Percentiles rank a stretch among this genome's conserved stretches.
phyloP scores from a whole-genome alignment of 2,329 filamentous ascomycete species.

The Neurospora crassa region DNA sequence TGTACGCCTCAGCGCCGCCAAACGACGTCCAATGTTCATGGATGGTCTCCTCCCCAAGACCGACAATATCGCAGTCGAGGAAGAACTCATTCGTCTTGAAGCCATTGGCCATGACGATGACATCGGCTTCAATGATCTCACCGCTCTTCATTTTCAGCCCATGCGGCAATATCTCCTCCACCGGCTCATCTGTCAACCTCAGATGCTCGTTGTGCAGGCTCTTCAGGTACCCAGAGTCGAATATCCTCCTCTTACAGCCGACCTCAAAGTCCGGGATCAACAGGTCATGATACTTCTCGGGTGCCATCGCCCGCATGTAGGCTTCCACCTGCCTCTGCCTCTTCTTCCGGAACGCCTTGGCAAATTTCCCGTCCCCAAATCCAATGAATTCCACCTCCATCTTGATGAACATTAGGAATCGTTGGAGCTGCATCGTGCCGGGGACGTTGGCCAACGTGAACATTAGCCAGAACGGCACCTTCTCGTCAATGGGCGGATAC shows the following conservation, averaged over 20 bases:
- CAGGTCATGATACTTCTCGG: constrained; percentile 50
- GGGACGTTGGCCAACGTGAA: constrained; percentile 38
- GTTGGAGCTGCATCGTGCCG: constrained; percentile 29
- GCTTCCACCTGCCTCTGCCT: background rate
- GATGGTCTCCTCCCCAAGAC: constrained; percentile 38
- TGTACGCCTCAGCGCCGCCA: constrained; percentile 54
- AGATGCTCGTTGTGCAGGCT: constrained; percentile 40
- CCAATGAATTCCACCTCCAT: constrained; percentile 23
- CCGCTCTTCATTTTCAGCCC: constrained; percentile 28
- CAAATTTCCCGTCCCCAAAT: constrained; percentile 24
- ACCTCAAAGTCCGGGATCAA: constrained; percentile 53
- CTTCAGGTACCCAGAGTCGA: constrained; percentile 45
- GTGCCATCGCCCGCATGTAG: constrained; percentile 26
- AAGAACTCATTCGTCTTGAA: constrained; percentile 48
- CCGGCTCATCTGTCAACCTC: constrained; percentile 35
- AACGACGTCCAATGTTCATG: constrained; percentile 46
- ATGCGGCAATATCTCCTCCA: constrained; percentile 35
- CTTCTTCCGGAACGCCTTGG: background rate
- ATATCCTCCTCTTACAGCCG: constrained; percentile 55
- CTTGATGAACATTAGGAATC: constrained; percentile 31
- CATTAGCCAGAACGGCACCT: constrained; percentile 12
- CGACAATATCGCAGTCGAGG: constrained; percentile 41
- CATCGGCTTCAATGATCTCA: constrained; percentile 40
- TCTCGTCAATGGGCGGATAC: constrained; percentile 22
- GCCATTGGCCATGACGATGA: constrained; percentile 53